Evolutionary conservation across 2,329 filamentous ascomycete genomes (phyloP).

Genomic region (Reticulascus tulasneorum): DNA sequence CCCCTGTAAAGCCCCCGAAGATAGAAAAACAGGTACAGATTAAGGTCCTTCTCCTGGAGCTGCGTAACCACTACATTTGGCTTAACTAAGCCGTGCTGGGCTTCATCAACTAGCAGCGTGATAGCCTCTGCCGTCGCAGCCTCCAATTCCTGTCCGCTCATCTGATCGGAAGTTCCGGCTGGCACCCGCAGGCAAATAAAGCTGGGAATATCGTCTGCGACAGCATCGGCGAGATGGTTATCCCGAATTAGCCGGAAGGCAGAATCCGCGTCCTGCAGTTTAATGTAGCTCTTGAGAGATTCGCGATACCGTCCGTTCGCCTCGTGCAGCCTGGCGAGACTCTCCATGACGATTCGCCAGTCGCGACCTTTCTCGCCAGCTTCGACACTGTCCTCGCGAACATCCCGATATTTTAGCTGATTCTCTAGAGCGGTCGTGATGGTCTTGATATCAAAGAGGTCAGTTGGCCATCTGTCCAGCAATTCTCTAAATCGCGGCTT

Average conservation of each 20-base stretch:
- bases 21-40: constrained; percentile 88
- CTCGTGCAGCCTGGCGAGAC: constrained; percentile 79
- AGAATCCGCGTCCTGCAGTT: constrained; percentile 84
- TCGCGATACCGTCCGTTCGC: constrained; percentile 77
- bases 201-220: constrained; percentile 84
- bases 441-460: constrained; percentile 75
- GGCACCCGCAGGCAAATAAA: constrained; percentile 86
- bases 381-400: constrained; percentile 72
- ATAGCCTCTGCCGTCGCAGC: constrained; percentile 80
- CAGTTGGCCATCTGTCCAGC: constrained; percentile 77
- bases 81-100: constrained; percentile 79
- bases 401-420: constrained; percentile 71
- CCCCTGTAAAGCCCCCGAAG: constrained; percentile 81
- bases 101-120: constrained; percentile 82
- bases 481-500: constrained; percentile 72
- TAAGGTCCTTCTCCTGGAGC: constrained; percentile 61
- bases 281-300: constrained; percentile 84
- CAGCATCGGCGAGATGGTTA: constrained; percentile 82
- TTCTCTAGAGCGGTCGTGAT: constrained; percentile 78
- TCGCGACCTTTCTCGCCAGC: constrained; percentile 70
- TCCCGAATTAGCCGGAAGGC: constrained; percentile 83
- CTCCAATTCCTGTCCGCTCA: constrained; percentile 68
- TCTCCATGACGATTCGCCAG: constrained; percentile 86
- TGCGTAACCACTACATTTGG: constrained; percentile 76
- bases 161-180: constrained; percentile 61